Evolutionary conservation across 2,329 filamentous ascomycete genomes (phyloP), one percentile per base, ranked within the genome.

Genomic region (Alternaria arbusti): DNA sequence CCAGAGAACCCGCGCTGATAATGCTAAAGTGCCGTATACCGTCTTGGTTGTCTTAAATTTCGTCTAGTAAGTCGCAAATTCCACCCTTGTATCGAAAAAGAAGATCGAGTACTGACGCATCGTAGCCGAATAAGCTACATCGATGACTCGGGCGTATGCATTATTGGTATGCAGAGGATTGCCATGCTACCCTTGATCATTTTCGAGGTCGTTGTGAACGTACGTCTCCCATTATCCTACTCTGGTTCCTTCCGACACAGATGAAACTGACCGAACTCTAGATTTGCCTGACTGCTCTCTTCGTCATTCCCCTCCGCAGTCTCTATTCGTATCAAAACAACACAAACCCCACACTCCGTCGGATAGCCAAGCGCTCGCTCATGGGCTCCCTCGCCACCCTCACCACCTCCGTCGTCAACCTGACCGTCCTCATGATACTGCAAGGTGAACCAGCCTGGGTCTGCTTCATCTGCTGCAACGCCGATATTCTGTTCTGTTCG

Each of bases 401-500:
- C 5, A 75, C 83, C 13, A 88, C 86, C 67, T 89, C 85, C 64
- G 84, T 89, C 57, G 83, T 85, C 4, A 90, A 90, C 71, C 76
- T 90, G 3, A 84, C 85, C 4, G 83, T 90, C 0, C 77, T 90
- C 1, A 85, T 88, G 81, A 82, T 82, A 1, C 82, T 90, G 2
- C 78, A 87, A 23, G 88, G 88, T 12, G 88, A 90, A 71, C 87
- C 86, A 3, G 88, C 86, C 4, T 90, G 88, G 88, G 83, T 90
- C 3, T 90, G 88, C 67, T 82, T 90, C 5, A 87, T 89, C 80
- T 88, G 87, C 57, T 59, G 47, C 47, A 26, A 44, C 10, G 23
- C 25, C 13, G 46, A 50, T 1, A 44, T 52, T 36, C n/a, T 59
- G 13, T 52, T 59, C 47, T 45, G 85, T 13, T 85, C 86, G 20